Conservation (phyloP, 768 basidiomycete species). For the Tylopilus balloui region DNA sequence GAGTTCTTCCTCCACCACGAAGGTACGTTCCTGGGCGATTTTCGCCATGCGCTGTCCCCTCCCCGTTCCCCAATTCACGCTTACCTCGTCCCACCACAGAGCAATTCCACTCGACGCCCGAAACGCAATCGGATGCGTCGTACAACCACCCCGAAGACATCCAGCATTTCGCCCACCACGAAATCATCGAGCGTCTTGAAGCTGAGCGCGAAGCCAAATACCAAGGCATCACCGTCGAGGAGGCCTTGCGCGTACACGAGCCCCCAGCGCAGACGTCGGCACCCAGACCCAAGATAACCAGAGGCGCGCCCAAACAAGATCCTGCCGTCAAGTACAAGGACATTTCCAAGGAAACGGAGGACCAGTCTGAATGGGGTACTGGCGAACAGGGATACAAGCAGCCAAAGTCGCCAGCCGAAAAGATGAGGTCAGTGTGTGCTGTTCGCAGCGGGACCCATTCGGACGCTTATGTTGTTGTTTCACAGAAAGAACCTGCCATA, state of each 20-base stretch:
- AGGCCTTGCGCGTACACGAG: slow-evolving; percentile 54
- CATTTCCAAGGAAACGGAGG: slow-evolving; percentile 48
- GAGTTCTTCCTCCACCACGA: slow-evolving; percentile 98
- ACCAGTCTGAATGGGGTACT: slow-evolving; percentile 65
- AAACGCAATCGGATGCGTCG: slow-evolving; percentile 94
- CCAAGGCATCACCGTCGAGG: slow-evolving; percentile 77
- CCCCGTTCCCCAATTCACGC: not conserved
- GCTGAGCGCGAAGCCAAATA: slow-evolving; percentile 78
- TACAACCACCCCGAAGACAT: slow-evolving; percentile 92
- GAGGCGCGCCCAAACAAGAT: slow-evolving; percentile 61
- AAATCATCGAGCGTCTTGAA: slow-evolving; percentile 77
- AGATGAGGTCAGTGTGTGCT: slow-evolving; percentile 54
- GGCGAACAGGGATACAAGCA: slow-evolving; percentile 67
- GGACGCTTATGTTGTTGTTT: slow-evolving; percentile 2
- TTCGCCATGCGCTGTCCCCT: not conserved
- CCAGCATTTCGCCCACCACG: slow-evolving; percentile 91
- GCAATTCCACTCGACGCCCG: slow-evolving; percentile 90
- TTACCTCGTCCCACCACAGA: slow-evolving; percentile 43
- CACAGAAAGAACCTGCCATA: slow-evolving; percentile 76
- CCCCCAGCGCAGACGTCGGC: slow-evolving; percentile 20
- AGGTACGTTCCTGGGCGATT: slow-evolving; percentile 48
- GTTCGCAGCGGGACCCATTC: not conserved
- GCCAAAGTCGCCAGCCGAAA: slow-evolving; percentile 71
- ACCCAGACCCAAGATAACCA: slow-evolving; percentile 49
- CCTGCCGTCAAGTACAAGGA: slow-evolving; percentile 57